Evolutionary conservation across 495 filamentous ascomycete genomes (phyloP).

Genomic region (Penicillium parvum): DNA sequence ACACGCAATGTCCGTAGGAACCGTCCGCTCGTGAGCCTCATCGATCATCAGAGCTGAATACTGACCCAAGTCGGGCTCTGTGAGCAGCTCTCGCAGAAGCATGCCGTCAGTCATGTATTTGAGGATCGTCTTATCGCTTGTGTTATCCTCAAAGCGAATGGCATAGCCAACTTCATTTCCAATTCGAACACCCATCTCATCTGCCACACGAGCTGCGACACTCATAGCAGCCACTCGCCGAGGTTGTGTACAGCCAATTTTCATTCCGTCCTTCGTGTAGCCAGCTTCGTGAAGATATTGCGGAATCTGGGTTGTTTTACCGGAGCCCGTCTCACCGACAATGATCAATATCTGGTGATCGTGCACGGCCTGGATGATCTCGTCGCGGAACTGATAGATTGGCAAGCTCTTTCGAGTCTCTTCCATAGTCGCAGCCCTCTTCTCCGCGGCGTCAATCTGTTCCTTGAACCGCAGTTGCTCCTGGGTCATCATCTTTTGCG

Average conservation of each 20-base stretch:
- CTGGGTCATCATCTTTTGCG: slow-evolving; percentile 61
- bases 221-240: slow-evolving; percentile 95
- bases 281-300: slow-evolving; percentile 85
- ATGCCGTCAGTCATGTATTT: slow-evolving; percentile 99
- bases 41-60: slow-evolving; percentile 95
- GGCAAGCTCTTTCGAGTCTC: slow-evolving; percentile 88
- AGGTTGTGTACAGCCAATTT: slow-evolving; percentile 65
- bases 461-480: slow-evolving; percentile 76
- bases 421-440: slow-evolving; percentile 78
- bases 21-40: slow-evolving; percentile 91
- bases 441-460: slow-evolving; percentile 81
- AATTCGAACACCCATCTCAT: slow-evolving; percentile 87
- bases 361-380: slow-evolving; percentile 71
- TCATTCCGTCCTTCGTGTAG: slow-evolving; percentile 70
- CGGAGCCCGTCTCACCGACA: slow-evolving; percentile 82
- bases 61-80: slow-evolving; percentile 77
- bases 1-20: slow-evolving; percentile 87
- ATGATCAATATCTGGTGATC: slow-evolving; percentile 81
- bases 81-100: slow-evolving; percentile 86
- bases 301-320: slow-evolving; percentile 86
- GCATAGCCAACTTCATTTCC: slow-evolving; percentile 94
- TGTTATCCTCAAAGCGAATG: slow-evolving; percentile 93
- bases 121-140: slow-evolving; percentile 85
- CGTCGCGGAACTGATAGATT: slow-evolving; percentile 77
- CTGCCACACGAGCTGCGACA: slow-evolving; percentile 88